These are phyloP conservation scores for Magnusiomyces magnusii DNA, from an alignment of 1,139 yeast genomes.

Conservation along the genomic window DNA sequence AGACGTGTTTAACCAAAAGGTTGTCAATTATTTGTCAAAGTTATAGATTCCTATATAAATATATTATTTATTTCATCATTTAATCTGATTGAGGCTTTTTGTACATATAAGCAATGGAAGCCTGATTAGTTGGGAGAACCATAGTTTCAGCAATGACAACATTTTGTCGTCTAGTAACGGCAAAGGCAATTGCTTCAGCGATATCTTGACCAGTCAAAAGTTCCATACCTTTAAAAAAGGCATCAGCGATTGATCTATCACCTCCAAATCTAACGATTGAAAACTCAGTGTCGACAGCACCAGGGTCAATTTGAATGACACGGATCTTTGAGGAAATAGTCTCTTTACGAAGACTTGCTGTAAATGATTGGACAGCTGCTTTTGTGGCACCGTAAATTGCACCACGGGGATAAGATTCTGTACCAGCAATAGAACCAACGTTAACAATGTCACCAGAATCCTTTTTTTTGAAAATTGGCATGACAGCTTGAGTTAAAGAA, in stretches of 20 bases:
- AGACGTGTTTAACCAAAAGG: conserved; percentile 37
- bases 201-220: conserved; percentile 73
- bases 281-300: conserved; percentile 84
- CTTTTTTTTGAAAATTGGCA: conserved; percentile 45
- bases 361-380: conserved; percentile 70
- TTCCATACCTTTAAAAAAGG: conserved; percentile 62
- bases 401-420: conserved; percentile 81
- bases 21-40: background rate
- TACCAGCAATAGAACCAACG: conserved; percentile 81
- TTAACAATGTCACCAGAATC: conserved; percentile 72
- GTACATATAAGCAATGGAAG: conserved; percentile 57
- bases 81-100: conserved; percentile 5
- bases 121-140: conserved; percentile 73
- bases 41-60: background rate
- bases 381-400: conserved; percentile 86
- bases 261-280: conserved; percentile 70
- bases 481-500: conserved; percentile 53
- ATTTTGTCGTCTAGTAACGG: conserved; percentile 57
- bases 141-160: conserved; percentile 73
- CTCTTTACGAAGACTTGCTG: conserved; percentile 72
- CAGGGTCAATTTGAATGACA: conserved; percentile 81
- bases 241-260: conserved; percentile 58
- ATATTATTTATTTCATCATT: background rate
- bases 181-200: conserved; percentile 73
- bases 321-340: conserved; percentile 63